Evolutionary conservation across 768 basidiomycete genomes (phyloP), one percentile per base, ranked within the genome.

Genomic region (Amanita muscaria): DNA sequence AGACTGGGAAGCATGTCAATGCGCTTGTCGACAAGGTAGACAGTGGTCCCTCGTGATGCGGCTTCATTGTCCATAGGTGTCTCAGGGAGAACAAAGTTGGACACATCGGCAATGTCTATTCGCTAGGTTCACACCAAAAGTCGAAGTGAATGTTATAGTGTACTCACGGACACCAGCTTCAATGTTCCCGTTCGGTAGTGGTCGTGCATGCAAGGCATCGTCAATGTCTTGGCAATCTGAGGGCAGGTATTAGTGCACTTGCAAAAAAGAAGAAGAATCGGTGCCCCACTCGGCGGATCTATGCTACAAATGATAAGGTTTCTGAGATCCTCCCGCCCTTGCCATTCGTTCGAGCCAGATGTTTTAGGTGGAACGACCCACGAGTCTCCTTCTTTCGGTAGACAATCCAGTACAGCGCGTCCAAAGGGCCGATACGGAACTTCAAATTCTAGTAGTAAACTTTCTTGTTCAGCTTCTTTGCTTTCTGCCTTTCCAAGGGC

Each of bases 31-130:
- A 98, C 94, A 2, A 99, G 77, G 60, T 98, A 99, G 1, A 99
- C 94, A 0, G 94, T 98, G 4, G 94, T 97, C 4, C 94, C 94
- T 49, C 94, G 72, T 14, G 91, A 76, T n/a, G 92, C 88, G 16
- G 94, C 94, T 61, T 99, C 94, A 34, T 68, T 81, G 53, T 99
- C 94, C 91, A 99, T 98, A 0, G 93, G 80, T 32, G 86, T 99
- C 55, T 93, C 89, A 1, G 92, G 72, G 42, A 75, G 80, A 1
- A 99, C 94, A 52, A 99, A 99, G 61, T 97, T 81, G 5, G 94
- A 96, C 2, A 99, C 94, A 58, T 99, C 96, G 46, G 94, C 94
- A 51, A 99, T 99, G 59, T 99, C 93, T 98, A 54, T n/a, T n/a
- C n/a, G n/a, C n/a, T n/a, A n/a, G n/a, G n/a, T n/a, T n/a, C n/a